Conservation (phyloP, 2,329 filamentous ascomycete genomes). For the Colletotrichum tamarilloi region DNA sequence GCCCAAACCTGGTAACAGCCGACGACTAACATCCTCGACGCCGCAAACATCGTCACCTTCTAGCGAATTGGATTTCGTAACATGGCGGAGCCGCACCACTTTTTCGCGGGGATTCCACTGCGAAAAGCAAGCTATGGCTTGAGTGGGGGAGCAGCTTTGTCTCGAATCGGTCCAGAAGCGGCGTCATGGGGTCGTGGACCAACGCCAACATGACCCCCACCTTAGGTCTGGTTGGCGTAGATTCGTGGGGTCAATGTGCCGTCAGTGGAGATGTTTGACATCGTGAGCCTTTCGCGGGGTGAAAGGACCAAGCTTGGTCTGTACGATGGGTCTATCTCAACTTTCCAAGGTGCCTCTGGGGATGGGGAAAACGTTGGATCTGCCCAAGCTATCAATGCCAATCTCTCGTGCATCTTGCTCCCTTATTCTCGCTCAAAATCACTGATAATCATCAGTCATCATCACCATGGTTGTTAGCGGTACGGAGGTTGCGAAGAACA, state of each 20-base stretch:
- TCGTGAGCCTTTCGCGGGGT: background rate
- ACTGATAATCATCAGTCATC: background rate
- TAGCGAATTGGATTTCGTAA: background rate
- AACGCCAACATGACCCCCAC: background rate
- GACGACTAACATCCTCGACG: background rate
- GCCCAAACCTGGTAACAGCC: background rate
- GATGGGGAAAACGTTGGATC: background rate
- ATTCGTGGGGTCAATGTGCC: background rate
- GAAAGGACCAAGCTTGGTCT: background rate
- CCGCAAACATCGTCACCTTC: background rate
- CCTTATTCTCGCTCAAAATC: background rate
- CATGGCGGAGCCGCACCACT: constrained; percentile 22
- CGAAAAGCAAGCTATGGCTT: background rate
- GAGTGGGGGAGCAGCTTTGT: constrained; percentile 1
- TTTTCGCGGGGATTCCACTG: background rate
- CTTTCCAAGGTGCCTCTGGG: background rate
- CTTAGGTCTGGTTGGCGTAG: background rate
- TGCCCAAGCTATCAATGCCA: background rate
- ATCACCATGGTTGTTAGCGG: constrained; percentile 26
- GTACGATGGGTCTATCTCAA: background rate
- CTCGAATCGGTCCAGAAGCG: background rate
- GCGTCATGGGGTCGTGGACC: background rate
- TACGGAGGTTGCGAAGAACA: constrained; percentile 36
- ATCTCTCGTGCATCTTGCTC: background rate
- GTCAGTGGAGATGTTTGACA: background rate